phyloP scores from a whole-genome alignment of 2,329 filamentous ascomycete genomes.

The Mariannaea sp. region DNA sequence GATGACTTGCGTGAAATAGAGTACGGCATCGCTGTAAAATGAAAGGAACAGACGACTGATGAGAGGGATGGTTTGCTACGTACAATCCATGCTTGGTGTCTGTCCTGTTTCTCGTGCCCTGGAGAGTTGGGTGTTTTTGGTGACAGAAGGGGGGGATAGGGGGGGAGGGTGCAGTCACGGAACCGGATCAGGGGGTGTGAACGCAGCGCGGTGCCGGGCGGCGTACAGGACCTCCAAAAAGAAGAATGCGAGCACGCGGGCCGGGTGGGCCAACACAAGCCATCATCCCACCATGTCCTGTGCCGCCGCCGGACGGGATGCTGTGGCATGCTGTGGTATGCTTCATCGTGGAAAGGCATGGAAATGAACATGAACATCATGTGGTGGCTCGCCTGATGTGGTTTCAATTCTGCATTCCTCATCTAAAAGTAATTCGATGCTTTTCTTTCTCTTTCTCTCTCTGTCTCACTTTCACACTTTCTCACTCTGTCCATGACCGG shows the following conservation, averaged over 20 bases:
- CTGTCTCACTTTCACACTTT: too few relatives aligned
- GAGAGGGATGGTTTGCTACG: too few relatives aligned
- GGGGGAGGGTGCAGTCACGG: not conserved
- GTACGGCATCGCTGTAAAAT: too few relatives aligned
- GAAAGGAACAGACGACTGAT: too few relatives aligned
- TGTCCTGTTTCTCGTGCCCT: too few relatives aligned
- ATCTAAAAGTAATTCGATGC: too few relatives aligned
- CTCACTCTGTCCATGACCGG: not conserved
- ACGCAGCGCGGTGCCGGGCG: not conserved
- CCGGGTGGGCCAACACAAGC: slow-evolving; percentile 13
- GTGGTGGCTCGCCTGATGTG: slow-evolving; percentile 9
- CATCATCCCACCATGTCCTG: slow-evolving; percentile 10
- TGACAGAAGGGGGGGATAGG: too few relatives aligned
- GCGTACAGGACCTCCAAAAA: not conserved
- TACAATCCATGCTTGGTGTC: too few relatives aligned
- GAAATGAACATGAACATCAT: slow-evolving; percentile 1
- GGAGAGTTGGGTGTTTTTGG: too few relatives aligned
- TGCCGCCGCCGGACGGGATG: slow-evolving; percentile 13
- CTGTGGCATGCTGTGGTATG: too few relatives aligned
- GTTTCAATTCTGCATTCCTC: not conserved
- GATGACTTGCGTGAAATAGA: not conserved
- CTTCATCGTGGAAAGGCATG: not conserved
- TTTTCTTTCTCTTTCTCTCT: too few relatives aligned
- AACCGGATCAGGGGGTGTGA: not conserved
- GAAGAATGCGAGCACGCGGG: not conserved